A percentile compares a stretch with the other conserved stretches of the same genome.
Evolutionary conservation across 768 basidiomycete species (phyloP).

Genomic region (Tulasnella sp.): DNA sequence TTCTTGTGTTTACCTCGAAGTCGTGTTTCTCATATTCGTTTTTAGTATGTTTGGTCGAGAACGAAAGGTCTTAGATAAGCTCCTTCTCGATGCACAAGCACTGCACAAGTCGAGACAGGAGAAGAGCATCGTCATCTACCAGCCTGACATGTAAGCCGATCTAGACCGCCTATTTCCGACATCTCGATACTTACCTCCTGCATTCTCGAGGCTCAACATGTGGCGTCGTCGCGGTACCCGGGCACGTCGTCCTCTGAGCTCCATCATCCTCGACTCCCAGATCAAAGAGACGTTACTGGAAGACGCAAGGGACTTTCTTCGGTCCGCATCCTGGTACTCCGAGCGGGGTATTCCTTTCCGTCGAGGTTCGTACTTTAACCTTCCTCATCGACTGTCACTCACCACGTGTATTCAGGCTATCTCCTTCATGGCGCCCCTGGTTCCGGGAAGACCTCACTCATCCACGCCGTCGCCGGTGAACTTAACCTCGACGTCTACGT

Average conservation of each 20-base stretch:
- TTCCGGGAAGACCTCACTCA: constrained; percentile 73
- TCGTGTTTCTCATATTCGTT: neutral
- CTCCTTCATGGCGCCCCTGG: constrained; percentile 41
- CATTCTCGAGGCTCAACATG: constrained; percentile 24
- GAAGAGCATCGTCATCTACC: constrained; percentile 79
- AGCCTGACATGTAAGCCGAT: constrained; percentile 47
- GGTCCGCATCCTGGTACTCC: constrained; percentile 58
- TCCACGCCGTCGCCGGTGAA: constrained; percentile 78
- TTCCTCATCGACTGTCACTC: constrained; percentile 31
- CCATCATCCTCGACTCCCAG: constrained; percentile 76
- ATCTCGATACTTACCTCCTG: neutral
- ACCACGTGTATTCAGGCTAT: neutral
- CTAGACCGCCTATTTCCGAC: neutral
- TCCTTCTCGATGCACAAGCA: constrained; percentile 79
- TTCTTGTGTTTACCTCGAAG: neutral
- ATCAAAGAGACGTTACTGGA: constrained; percentile 81
- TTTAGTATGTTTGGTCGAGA: constrained; percentile 70
- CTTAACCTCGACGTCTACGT: constrained; percentile 87
- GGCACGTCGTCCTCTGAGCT: constrained; percentile 77
- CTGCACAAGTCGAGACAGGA: constrained; percentile 80
- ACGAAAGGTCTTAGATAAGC: constrained; percentile 75
- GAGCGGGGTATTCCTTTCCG: constrained; percentile 87
- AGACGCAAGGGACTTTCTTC: constrained; percentile 69
- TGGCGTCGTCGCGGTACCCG: constrained; percentile 83
- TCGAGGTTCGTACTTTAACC: constrained; percentile 61